Evolutionary conservation across 2,329 filamentous ascomycete species (phyloP).

Genomic region (Calonectria montana): DNA sequence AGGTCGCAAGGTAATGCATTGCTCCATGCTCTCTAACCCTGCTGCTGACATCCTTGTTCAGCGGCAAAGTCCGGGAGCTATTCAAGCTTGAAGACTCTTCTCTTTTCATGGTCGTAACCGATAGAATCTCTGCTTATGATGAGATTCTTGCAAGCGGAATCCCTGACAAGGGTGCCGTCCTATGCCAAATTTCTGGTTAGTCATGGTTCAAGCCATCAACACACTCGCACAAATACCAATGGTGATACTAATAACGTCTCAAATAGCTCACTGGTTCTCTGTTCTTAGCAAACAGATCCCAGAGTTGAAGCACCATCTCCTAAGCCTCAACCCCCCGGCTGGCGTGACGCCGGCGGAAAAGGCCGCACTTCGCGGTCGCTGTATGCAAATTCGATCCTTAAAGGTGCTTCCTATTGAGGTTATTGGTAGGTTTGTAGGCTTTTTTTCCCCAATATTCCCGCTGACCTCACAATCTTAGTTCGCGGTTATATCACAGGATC

Average conservation of each 20-base stretch:
- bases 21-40: too few species aligned
- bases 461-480: slow-evolving; percentile 56
- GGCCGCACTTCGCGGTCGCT: slow-evolving; percentile 69
- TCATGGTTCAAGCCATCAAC: neutral
- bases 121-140: slow-evolving; percentile 96
- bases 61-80: slow-evolving; percentile 82
- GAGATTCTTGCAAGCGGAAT: slow-evolving; percentile 82
- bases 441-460: neutral
- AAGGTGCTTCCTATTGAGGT: slow-evolving; percentile 75
- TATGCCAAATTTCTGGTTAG: slow-evolving; percentile 54
- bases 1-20: neutral
- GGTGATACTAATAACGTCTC: neutral
- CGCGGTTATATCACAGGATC: slow-evolving; percentile 90
- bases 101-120: slow-evolving; percentile 85
- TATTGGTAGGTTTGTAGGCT: slow-evolving; percentile 28
- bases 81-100: slow-evolving; percentile 78
- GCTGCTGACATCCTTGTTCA: neutral
- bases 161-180: slow-evolving; percentile 64
- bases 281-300: slow-evolving; percentile 59
- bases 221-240: neutral
- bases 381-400: slow-evolving; percentile 81
- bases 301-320: slow-evolving; percentile 63
- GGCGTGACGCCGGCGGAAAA: slow-evolving; percentile 56
- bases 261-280: slow-evolving; percentile 63
- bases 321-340: slow-evolving; percentile 56